These are phyloP conservation scores for Heteromeles arbutifolia DNA, from an alignment of 306 rosid genomes.

Conservation along the genomic window DNA sequence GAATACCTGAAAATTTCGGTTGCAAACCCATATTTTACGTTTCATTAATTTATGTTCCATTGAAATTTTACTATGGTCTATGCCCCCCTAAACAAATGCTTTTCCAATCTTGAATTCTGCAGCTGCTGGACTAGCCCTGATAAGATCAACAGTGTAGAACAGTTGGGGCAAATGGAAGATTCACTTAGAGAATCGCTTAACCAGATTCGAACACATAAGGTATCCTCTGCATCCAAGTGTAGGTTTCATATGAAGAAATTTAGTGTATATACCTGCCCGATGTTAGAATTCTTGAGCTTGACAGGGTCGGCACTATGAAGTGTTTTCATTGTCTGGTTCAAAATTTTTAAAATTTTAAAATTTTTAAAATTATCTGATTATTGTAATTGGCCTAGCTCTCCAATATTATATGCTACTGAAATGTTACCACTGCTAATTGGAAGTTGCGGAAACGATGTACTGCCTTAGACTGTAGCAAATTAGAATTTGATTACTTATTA, in stretches of 20 bases:
- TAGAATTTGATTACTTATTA: not conserved
- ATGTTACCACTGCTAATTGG: not conserved
- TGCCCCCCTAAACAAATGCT: constrained; percentile 15
- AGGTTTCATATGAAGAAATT: not conserved
- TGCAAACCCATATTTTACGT: not conserved
- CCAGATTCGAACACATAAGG: constrained; percentile 65
- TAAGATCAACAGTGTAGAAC: constrained; percentile 58
- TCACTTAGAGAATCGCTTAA: constrained; percentile 64
- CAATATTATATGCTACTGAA: not conserved
- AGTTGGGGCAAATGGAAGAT: constrained; percentile 70
- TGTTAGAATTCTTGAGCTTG: not conserved
- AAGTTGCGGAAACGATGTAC: not conserved
- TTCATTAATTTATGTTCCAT: not conserved
- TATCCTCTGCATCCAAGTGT: constrained; percentile 14
- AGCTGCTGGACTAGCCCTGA: constrained; percentile 63
- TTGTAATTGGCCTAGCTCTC: not conserved
- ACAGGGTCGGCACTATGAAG: not conserved
- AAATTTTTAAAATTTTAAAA: not conserved
- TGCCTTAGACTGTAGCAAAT: not conserved
- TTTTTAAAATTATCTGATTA: not conserved
- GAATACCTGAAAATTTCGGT: not conserved
- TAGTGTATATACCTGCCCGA: not conserved
- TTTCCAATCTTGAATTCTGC: constrained; percentile 24
- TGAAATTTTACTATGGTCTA: not conserved
- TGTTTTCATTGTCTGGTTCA: not conserved